Evolutionary conservation across 164 flowering plant species (phyloP).

Genomic region (Piper longum): DNA sequence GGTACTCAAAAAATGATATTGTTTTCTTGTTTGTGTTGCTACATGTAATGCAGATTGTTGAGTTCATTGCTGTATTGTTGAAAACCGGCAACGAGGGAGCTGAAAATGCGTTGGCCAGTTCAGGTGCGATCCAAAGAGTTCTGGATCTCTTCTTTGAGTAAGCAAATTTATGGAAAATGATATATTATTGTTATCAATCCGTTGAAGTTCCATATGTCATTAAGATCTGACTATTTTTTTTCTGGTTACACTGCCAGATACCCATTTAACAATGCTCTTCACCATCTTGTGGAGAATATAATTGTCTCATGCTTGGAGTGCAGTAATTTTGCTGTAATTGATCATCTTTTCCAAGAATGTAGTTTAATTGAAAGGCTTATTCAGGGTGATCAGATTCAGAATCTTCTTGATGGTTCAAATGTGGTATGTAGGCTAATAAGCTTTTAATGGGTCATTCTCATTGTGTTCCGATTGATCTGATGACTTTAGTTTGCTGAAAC

Average conservation of each 20-base stretch:
- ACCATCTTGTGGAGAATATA: conserved; percentile 89
- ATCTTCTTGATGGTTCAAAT: conserved; percentile 32
- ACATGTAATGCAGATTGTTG: conserved; percentile 51
- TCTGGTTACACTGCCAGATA: conserved; percentile 35
- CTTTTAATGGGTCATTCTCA: not conserved
- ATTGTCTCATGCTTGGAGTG: conserved; percentile 80
- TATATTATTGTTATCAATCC: not conserved
- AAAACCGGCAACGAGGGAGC: conserved; percentile 60
- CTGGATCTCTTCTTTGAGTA: conserved; percentile 82
- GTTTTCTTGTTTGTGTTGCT: not conserved
- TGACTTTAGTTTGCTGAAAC: not conserved
- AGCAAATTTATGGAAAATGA: conserved; percentile 10
- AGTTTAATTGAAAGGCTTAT: conserved; percentile 54
- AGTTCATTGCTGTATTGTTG: conserved; percentile 67
- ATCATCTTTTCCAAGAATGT: conserved; percentile 72
- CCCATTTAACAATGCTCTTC: conserved; percentile 81
- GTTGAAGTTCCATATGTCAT: not conserved
- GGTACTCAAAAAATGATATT: not conserved
- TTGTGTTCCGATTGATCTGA: not conserved
- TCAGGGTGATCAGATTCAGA: conserved; percentile 40
- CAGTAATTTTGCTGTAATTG: conserved; percentile 32
- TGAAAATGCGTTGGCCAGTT: conserved; percentile 56
- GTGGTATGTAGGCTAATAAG: conserved; percentile 27
- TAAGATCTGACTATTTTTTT: not conserved
- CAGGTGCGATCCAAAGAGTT: conserved; percentile 57